Evolutionary conservation across 176 grass and related monocot genomes (phyloP), one percentile per base, ranked within the genome.

Genomic region (Zizania latifolia): DNA sequence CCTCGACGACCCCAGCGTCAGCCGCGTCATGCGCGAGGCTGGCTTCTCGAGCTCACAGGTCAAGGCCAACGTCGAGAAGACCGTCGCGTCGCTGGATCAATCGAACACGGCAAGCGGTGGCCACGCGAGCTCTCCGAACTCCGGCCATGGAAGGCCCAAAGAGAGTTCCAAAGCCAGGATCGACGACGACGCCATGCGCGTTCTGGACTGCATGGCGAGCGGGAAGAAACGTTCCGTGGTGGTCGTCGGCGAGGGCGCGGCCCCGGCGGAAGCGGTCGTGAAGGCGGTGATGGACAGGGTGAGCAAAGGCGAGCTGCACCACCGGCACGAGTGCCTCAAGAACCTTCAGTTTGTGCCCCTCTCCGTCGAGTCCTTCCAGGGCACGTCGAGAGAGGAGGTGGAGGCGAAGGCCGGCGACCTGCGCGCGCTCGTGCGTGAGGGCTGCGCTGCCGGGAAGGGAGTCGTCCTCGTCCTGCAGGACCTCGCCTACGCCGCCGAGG

Each of bases 1-100:
- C 85, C 92, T 99, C 63, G 95, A 99, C 38, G 95, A 99, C 75
- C 95, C 95, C 0, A 92, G 91, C 78, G 91, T 99, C 13, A 99
- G 92, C 78, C 81, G 95, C 19, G 91, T 99, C 74, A 99, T 99
- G 95, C 74, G 91, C 46, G 95, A 99, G 77, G 95, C 95, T 6
- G 89, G 95, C 27, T 99, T 94, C 87, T 92, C 82, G 6, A 94
- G 95, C 82, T 65, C 82, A 6, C 89, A 94, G 60, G 92, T 99
- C 11, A 99, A 94, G 84, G 82, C 27, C 63, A 87, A 92, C 81
- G 84, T 99, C 44, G 84, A 94, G 77, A 90, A 80, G 30, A 60
- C 86, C 17, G 67, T 86, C 8, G 73, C 59, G 7, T 70, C 79
- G 1, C 13, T 27, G 82, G 74, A 70, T 7, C 45, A 72, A 3